Evolutionary conservation across 139 green algal genomes (phyloP).

Genomic region (Pseudopediastrum boryanum): DNA sequence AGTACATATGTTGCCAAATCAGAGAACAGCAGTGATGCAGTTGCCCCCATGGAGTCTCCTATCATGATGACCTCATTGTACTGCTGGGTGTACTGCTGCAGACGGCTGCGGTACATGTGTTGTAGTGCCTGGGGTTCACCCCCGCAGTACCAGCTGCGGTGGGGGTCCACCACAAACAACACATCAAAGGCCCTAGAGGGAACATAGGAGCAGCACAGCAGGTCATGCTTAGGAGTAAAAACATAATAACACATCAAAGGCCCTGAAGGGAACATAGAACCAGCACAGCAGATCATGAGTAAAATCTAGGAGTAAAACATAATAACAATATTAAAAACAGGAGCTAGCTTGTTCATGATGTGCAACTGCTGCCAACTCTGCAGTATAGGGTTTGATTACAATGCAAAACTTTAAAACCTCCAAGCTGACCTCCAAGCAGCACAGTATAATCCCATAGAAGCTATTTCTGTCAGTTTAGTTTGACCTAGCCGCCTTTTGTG

Average conservation of each 20-base stretch:
- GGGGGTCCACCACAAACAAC: constrained; percentile 84
- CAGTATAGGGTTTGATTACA: no score
- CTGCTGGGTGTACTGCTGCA: constrained; percentile 42
- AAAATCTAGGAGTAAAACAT: no score
- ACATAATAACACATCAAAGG: constrained; percentile 91
- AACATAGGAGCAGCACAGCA: neutral
- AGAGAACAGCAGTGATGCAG: constrained; percentile 81
- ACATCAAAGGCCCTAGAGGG: constrained; percentile 73
- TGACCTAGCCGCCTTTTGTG: no score
- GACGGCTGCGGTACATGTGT: constrained; percentile 34
- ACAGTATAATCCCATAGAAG: no score
- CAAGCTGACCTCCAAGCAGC: no score
- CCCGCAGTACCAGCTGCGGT: constrained; percentile 75
- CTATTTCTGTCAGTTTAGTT: no score
- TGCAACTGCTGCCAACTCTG: no score
- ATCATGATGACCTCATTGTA: constrained; percentile 86
- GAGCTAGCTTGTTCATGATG: no score
- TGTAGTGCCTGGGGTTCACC: constrained; percentile 48
- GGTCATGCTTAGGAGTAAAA: no score
- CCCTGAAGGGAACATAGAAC: constrained; percentile 19
- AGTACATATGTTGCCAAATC: constrained; percentile 78
- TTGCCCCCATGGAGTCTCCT: constrained; percentile 94
- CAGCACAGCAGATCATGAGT: no score
- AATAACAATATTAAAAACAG: no score
- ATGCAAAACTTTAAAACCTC: no score